Evolutionary conservation across 1,139 yeast species (phyloP).

Genomic region (Pichia inconspicua): DNA sequence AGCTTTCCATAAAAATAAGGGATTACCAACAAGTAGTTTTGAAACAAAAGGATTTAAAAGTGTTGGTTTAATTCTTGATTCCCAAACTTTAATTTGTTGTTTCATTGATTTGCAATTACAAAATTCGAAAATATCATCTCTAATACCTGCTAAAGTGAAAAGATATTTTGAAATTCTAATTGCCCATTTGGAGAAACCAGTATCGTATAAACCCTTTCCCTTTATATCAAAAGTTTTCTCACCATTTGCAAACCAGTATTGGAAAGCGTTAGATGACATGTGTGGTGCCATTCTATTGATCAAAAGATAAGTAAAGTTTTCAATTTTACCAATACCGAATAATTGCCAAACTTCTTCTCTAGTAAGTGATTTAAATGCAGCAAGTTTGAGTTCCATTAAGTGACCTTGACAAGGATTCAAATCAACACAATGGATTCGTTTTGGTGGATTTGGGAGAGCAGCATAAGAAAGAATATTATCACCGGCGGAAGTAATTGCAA

Average conservation of each 20-base stretch:
- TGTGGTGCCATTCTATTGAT: constrained; percentile 54
- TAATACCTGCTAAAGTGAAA: constrained; percentile 50
- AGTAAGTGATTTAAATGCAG: constrained; percentile 53
- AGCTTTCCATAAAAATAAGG: constrained; percentile 78
- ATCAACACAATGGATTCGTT: constrained; percentile 76
- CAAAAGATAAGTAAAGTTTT: constrained; percentile 44
- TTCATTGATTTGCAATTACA: constrained; percentile 52
- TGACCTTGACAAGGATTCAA: constrained; percentile 80
- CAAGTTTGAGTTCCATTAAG: constrained; percentile 67
- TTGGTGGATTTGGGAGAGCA: constrained; percentile 61
- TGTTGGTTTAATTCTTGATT: constrained; percentile 53
- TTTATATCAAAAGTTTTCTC: constrained; percentile 43
- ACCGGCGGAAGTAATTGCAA: constrained; percentile 83
- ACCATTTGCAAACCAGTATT: constrained; percentile 69
- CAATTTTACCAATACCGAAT: constrained; percentile 68
- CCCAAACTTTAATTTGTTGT: constrained; percentile 62
- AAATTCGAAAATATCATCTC: constrained; percentile 43
- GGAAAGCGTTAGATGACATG: constrained; percentile 72
- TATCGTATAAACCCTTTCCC: constrained; percentile 62
- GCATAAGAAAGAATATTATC: constrained; percentile 75
- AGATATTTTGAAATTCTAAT: constrained; percentile 56
- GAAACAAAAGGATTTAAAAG: constrained; percentile 65
- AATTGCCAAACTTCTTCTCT: constrained; percentile 61
- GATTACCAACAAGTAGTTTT: constrained; percentile 65
- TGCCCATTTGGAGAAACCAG: constrained; percentile 86